These are phyloP conservation scores for Fraxinus excelsior DNA, from an alignment of 257 asterid species.

Conservation along the genomic window DNA sequence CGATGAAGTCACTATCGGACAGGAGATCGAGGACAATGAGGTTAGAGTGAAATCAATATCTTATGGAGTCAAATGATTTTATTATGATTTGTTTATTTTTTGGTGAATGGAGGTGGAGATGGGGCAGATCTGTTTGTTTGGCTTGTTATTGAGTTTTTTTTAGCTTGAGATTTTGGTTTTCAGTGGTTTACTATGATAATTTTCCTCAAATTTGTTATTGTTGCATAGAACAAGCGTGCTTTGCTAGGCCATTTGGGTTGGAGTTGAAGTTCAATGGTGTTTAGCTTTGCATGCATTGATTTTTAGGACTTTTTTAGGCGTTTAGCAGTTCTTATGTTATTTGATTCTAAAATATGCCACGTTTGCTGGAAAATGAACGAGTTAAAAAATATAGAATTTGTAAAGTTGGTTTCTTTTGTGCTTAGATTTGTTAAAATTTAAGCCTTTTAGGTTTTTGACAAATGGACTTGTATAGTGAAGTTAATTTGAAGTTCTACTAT, in stretches of 20 bases:
- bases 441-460: neutral
- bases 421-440: neutral
- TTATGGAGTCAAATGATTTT: neutral
- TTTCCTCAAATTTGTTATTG: neutral
- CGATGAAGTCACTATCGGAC: conserved; percentile 24
- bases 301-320: neutral
- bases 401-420: neutral
- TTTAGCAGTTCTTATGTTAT: neutral
- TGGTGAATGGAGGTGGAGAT: neutral
- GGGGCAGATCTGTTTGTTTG: neutral
- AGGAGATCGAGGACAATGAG: conserved; percentile 42
- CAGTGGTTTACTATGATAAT: neutral
- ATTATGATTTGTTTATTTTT: neutral
- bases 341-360: neutral
- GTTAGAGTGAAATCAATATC: neutral
- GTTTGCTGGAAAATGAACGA: neutral
- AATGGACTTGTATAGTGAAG: neutral
- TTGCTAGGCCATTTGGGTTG: neutral
- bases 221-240: neutral
- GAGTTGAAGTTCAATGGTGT: neutral
- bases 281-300: neutral
- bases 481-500: neutral
- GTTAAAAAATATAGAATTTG: neutral
- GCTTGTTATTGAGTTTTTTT: neutral
- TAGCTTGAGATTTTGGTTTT: neutral